Conservation (phyloP, 305 asterid species). For the Fraxinus floribunda region DNA sequence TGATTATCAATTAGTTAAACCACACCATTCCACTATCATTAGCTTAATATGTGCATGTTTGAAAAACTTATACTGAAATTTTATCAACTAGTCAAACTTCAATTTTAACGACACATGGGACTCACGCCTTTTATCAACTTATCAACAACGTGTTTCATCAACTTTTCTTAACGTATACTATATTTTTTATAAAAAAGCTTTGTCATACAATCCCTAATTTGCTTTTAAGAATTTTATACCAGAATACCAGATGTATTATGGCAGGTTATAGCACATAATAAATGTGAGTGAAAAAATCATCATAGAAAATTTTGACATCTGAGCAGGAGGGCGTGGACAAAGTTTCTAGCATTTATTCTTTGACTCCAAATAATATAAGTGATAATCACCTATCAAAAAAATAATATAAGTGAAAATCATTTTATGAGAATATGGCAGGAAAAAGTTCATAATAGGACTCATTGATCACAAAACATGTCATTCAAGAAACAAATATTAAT, state of each 20-base stretch:
- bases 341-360: background rate
- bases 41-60: background rate
- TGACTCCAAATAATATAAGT: background rate
- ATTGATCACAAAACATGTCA: background rate
- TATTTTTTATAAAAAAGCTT: no score
- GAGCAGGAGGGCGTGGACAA: background rate
- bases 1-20: background rate
- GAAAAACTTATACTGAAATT: no score
- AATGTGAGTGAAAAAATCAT: background rate
- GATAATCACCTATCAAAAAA: background rate
- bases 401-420: no score
- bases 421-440: background rate
- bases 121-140: no score
- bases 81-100: no score
- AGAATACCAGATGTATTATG: background rate
- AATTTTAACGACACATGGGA: no score
- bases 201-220: no score
- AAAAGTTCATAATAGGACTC: background rate
- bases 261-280: background rate
- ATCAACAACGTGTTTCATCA: no score
- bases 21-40: background rate
- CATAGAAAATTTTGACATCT: background rate
- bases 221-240: background rate
- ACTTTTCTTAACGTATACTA: no score
- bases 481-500: background rate